These are phyloP conservation scores for Kwoniella pini DNA, from an alignment of 768 basidiomycete species.

Conservation along the genomic window DNA sequence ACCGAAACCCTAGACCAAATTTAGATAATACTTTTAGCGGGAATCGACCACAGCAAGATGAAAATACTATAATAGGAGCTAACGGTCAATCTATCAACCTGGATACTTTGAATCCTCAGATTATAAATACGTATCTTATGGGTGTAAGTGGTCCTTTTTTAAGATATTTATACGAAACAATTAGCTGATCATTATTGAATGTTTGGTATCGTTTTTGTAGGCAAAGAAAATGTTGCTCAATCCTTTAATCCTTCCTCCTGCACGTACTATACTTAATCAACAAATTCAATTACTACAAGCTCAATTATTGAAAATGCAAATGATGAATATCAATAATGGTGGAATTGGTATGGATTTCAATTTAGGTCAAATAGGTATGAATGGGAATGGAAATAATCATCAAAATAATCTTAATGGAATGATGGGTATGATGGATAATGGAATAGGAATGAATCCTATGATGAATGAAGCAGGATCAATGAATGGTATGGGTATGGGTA, in stretches of 20 bases:
- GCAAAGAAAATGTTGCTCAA: constrained; percentile 43
- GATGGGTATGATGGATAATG: constrained; percentile 9
- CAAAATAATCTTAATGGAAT: neutral
- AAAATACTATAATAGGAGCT: constrained; percentile 15
- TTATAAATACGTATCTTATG: constrained; percentile 44
- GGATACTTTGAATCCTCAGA: constrained; percentile 42
- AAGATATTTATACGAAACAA: neutral
- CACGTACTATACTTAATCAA: constrained; percentile 20
- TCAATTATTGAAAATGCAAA: constrained; percentile 41
- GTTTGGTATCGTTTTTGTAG: constrained; percentile 36
- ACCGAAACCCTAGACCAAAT: constrained; percentile 10
- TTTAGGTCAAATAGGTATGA: constrained; percentile 13
- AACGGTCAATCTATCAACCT: constrained; percentile 35
- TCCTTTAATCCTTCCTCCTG: constrained; percentile 25
- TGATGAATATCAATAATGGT: constrained; percentile 29
- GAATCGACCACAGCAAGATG: constrained; percentile 10
- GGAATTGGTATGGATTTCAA: constrained; percentile 5
- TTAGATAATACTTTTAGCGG: neutral
- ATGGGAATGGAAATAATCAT: constrained; percentile 6
- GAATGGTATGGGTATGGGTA: constrained; percentile 6
- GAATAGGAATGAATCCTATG: too few species aligned
- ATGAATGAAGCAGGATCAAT: too few species aligned
- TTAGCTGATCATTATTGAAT: too few species aligned
- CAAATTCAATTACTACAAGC: constrained; percentile 38
- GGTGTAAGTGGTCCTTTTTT: constrained; percentile 27